Evolutionary conservation across 2,329 filamentous ascomycete species (phyloP).

Genomic region (Elsinoe necatrix): DNA sequence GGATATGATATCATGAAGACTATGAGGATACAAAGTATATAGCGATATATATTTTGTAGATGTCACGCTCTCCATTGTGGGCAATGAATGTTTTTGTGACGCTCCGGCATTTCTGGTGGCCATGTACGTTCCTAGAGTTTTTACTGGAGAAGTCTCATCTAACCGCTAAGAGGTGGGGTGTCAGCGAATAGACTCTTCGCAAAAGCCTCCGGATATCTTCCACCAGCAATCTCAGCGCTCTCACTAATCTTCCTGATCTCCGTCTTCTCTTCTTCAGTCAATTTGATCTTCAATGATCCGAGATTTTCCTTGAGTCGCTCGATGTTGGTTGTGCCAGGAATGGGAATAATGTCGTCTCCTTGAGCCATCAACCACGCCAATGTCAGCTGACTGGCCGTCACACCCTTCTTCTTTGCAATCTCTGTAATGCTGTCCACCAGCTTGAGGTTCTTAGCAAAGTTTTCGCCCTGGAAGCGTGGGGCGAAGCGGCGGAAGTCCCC

Average conservation of each 20-base stretch:
- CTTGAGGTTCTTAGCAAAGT: constrained; percentile 49
- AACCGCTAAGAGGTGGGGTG: constrained; percentile 27
- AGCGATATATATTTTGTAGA: background rate
- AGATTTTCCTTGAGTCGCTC: constrained; percentile 41
- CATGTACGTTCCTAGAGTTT: background rate
- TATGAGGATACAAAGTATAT: background rate
- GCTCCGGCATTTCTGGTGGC: background rate
- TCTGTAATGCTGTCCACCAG: constrained; percentile 44
- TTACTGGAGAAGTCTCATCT: background rate
- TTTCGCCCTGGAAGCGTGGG: constrained; percentile 45
- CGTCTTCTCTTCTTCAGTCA: constrained; percentile 30
- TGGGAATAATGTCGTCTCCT: constrained; percentile 29
- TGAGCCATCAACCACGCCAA: constrained; percentile 57
- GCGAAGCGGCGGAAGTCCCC: constrained; percentile 41
- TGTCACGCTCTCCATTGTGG: background rate
- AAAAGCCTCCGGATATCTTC: constrained; percentile 33
- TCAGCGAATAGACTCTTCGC: constrained; percentile 32
- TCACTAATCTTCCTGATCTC: constrained; percentile 32
- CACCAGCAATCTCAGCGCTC: constrained; percentile 29
- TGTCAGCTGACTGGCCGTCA: constrained; percentile 50
- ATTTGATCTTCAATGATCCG: constrained; percentile 29
- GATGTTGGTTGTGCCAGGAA: constrained; percentile 37
- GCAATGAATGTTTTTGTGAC: background rate
- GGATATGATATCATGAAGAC: constrained; percentile 1
- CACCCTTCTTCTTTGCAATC: constrained; percentile 47